Conservation (phyloP, 345 rosid species). For the Tarenaya hassleriana region DNA sequence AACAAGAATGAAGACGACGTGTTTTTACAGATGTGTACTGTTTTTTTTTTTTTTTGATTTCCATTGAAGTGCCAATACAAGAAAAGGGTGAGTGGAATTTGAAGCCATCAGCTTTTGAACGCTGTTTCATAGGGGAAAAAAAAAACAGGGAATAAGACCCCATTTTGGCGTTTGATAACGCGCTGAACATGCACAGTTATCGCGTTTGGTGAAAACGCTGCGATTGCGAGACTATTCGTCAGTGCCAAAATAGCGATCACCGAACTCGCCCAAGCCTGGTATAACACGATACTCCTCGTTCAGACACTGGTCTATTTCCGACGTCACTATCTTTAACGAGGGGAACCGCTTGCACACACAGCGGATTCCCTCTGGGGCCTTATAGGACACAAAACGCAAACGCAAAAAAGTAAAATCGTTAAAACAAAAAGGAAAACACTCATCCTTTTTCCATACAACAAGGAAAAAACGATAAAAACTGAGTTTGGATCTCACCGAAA, state of each 20-base stretch:
- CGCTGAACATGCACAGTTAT: too few relatives aligned
- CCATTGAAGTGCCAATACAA: too few relatives aligned
- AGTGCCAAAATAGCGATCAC: slow-evolving; percentile 95
- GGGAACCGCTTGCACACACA: slow-evolving; percentile 85
- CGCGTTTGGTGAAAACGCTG: too few relatives aligned
- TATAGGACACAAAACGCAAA: background rate
- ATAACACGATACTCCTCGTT: slow-evolving; percentile 87
- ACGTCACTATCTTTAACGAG: slow-evolving; percentile 80
- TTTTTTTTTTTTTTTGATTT: too few relatives aligned
- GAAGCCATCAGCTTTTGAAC: too few relatives aligned
- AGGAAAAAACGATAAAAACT: background rate
- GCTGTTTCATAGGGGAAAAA: too few relatives aligned
- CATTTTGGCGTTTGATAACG: too few relatives aligned
- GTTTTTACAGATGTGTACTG: too few relatives aligned
- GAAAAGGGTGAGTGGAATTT: too few relatives aligned
- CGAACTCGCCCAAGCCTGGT: slow-evolving; percentile 98
- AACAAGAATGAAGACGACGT: too few relatives aligned
- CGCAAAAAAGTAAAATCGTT: background rate
- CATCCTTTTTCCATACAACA: background rate
- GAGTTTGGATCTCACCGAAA: slow-evolving; percentile 56
- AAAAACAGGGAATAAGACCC: too few relatives aligned
- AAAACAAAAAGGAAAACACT: background rate
- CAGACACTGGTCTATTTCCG: slow-evolving; percentile 80
- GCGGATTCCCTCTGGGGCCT: slow-evolving; percentile 98
- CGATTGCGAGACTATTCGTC: slow-evolving; percentile 46